phyloP scores from a whole-genome alignment of 2,329 filamentous ascomycete species.

The Gyromitra esculenta region DNA sequence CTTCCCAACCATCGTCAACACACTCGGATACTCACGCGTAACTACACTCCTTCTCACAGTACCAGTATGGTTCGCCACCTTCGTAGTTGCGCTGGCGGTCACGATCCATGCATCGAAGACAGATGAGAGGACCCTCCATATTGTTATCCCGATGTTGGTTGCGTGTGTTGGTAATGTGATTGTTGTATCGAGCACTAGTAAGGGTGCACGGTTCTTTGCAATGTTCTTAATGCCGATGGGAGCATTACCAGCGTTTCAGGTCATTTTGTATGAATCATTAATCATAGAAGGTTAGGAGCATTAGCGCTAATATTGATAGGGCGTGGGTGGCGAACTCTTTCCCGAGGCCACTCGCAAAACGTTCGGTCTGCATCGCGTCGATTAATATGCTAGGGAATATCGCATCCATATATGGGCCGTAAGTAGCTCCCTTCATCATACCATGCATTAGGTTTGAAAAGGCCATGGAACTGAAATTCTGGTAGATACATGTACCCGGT shows the following conservation, averaged over 20 bases:
- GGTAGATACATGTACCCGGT: slow-evolving; percentile 58
- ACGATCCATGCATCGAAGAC: slow-evolving; percentile 68
- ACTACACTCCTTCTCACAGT: slow-evolving; percentile 69
- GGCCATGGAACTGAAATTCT: background rate
- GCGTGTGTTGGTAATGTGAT: slow-evolving; percentile 68
- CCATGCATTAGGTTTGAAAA: background rate
- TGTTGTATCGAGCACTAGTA: slow-evolving; percentile 65
- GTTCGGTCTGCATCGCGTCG: slow-evolving; percentile 58
- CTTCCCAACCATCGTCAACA: slow-evolving; percentile 72
- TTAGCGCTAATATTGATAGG: background rate
- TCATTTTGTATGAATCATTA: slow-evolving; percentile 47
- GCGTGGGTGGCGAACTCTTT: slow-evolving; percentile 59
- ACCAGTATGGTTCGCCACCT: slow-evolving; percentile 69
- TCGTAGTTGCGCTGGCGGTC: slow-evolving; percentile 66
- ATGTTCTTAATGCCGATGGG: slow-evolving; percentile 72
- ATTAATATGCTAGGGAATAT: slow-evolving; percentile 57
- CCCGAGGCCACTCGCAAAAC: slow-evolving; percentile 59
- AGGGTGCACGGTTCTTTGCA: slow-evolving; percentile 69
- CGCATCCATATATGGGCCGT: slow-evolving; percentile 59
- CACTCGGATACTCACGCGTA: slow-evolving; percentile 68
- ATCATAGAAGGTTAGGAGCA: background rate
- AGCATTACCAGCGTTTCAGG: slow-evolving; percentile 65
- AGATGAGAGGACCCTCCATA: slow-evolving; percentile 68
- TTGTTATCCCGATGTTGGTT: slow-evolving; percentile 66
- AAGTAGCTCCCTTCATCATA: background rate